phyloP scores from a whole-genome alignment of 2,329 filamentous ascomycete species.

The Proliferodiscus dingleyae region DNA sequence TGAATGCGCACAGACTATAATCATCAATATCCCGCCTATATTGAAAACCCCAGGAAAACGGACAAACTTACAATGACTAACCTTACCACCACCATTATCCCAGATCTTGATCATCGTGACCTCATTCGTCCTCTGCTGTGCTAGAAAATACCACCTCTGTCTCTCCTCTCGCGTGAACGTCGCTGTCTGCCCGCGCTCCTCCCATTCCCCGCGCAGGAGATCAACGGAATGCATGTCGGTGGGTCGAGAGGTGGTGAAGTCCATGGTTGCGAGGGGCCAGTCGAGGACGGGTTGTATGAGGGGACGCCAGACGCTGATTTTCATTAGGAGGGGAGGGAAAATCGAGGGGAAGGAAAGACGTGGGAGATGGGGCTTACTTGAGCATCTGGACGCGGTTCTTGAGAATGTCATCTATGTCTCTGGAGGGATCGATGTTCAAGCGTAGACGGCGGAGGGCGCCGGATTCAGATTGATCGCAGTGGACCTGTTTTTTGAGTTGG shows the following conservation, averaged over 20 bases:
- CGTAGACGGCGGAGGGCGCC: slow-evolving; percentile 2
- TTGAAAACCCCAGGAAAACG: background rate
- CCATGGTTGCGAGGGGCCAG: slow-evolving; percentile 13
- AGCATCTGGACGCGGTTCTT: slow-evolving; percentile 2
- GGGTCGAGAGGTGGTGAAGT: slow-evolving; percentile 1
- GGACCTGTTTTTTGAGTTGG: too few relatives aligned
- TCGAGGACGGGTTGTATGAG: slow-evolving; percentile 6
- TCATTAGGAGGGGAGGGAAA: too few relatives aligned
- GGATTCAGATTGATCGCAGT: slow-evolving; percentile 7
- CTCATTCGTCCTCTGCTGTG: slow-evolving; percentile 2
- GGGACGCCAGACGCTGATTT: slow-evolving; percentile 12
- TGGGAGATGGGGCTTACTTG: too few relatives aligned
- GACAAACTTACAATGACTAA: slow-evolving; percentile 1
- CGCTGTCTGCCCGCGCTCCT: slow-evolving; percentile 8
- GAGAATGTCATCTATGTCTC: slow-evolving; percentile 1
- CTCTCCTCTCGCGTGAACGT: background rate
- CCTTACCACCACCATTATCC: slow-evolving; percentile 4
- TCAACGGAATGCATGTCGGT: slow-evolving; percentile 2
- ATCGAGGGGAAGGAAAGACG: too few relatives aligned
- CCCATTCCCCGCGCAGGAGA: slow-evolving; percentile 2
- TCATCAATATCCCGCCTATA: background rate
- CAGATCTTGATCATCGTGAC: slow-evolving; percentile 11
- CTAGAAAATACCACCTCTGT: slow-evolving; percentile 10
- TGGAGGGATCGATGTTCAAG: background rate
- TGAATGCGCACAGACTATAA: slow-evolving; percentile 50